A percentile compares a stretch with the other conserved stretches of the same genome.
phyloP scores from a whole-genome alignment of 768 basidiomycete species.

The Tephrocybe sp. region DNA sequence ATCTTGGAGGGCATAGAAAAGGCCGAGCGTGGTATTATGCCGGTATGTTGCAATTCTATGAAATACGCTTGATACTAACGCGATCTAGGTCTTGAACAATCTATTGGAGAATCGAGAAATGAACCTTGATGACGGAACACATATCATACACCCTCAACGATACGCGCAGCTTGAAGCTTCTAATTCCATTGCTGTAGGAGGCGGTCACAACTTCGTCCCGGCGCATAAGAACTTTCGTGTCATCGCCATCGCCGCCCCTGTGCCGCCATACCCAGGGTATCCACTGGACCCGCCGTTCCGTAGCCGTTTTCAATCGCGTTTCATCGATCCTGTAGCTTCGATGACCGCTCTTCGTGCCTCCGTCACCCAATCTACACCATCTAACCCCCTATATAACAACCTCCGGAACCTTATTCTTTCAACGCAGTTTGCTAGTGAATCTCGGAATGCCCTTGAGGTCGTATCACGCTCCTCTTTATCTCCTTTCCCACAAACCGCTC shows the following conservation, averaged over 20 bases:
- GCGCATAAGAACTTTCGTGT: conserved; percentile 70
- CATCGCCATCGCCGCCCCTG: conserved; percentile 68
- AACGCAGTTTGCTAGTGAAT: conserved; percentile 64
- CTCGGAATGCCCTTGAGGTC: conserved; percentile 50
- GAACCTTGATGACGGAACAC: conserved; percentile 71
- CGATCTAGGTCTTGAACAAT: conserved; percentile 55
- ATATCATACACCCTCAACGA: conserved; percentile 66
- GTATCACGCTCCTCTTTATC: conserved; percentile 54
- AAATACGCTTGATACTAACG: not conserved
- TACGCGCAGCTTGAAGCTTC: conserved; percentile 47
- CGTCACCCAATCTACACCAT: conserved; percentile 2
- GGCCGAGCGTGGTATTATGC: conserved; percentile 73
- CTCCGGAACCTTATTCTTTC: conserved; percentile 59
- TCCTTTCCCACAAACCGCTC: conserved; percentile 65
- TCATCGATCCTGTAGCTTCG: conserved; percentile 60
- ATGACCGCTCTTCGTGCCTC: conserved; percentile 37
- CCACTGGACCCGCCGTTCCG: conserved; percentile 69
- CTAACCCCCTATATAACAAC: conserved; percentile 36
- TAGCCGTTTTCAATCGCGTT: conserved; percentile 68
- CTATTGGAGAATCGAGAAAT: conserved; percentile 73
- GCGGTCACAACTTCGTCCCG: conserved; percentile 53
- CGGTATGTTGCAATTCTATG: conserved; percentile 36
- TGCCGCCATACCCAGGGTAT: conserved; percentile 67
- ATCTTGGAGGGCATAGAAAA: conserved; percentile 74
- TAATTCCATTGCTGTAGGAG: conserved; percentile 26